Evolutionary conservation across 371 early-diverging fungal species (phyloP).

Genomic region (Parasitella parasitica): DNA sequence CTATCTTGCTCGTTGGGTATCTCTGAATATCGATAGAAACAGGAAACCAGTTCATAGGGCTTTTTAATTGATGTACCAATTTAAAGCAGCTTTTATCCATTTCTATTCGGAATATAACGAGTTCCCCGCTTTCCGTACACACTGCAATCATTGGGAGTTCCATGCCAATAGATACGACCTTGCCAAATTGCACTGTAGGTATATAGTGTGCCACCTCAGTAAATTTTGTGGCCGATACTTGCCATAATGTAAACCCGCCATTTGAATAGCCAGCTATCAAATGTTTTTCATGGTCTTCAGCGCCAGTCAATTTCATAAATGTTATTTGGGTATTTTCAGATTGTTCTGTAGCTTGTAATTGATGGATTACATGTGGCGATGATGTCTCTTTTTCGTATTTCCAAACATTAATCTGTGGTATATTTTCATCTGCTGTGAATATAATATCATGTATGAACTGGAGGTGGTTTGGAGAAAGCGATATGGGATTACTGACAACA

Average conservation of each 20-base stretch:
- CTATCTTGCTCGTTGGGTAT: background rate
- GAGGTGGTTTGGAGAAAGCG: slow-evolving; percentile 9
- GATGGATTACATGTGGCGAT: background rate
- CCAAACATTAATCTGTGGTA: slow-evolving; percentile 13
- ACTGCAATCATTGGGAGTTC: slow-evolving; percentile 32
- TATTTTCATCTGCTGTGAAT: background rate
- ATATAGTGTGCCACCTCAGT: slow-evolving; percentile 14
- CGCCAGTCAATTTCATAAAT: slow-evolving; percentile 23
- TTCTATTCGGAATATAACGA: slow-evolving; percentile 28
- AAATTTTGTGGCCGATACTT: slow-evolving; percentile 4
- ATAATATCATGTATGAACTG: slow-evolving; percentile 16
- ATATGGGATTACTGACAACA: background rate
- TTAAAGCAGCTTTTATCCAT: background rate
- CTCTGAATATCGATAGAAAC: slow-evolving; percentile 21
- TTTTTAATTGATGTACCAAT: slow-evolving; percentile 34
- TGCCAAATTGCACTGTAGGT: slow-evolving; percentile 1
- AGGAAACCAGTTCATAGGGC: slow-evolving; percentile 37
- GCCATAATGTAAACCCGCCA: slow-evolving; percentile 48
- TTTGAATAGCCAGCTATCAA: slow-evolving; percentile 44
- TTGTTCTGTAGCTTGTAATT: background rate
- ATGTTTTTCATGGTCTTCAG: background rate
- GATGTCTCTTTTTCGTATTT: slow-evolving; percentile 1
- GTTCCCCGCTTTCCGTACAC: slow-evolving; percentile 32
- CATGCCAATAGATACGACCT: slow-evolving; percentile 29
- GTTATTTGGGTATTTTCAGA: slow-evolving; percentile 9